Evolutionary conservation across 306 rosid species (phyloP).

Genomic region (Dalbergia oliveri): DNA sequence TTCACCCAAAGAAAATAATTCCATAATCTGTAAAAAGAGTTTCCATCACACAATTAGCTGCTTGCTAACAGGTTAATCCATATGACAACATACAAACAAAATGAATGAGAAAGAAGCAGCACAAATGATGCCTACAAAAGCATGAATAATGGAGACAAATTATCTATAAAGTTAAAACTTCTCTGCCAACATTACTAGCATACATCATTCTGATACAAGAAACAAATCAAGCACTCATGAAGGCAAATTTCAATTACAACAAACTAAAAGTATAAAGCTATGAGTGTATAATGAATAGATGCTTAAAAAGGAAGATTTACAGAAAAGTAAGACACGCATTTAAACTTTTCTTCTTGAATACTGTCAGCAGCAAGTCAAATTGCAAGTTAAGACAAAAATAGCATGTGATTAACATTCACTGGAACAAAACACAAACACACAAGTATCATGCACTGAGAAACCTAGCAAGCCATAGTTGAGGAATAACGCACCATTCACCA

Average conservation of each 20-base stretch:
- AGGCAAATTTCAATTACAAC: neutral
- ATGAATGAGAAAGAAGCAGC: slow-evolving; percentile 5
- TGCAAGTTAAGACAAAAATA: slow-evolving; percentile 26
- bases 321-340: slow-evolving; percentile 2
- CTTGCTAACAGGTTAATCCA: neutral
- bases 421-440: slow-evolving; percentile 18
- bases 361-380: slow-evolving; percentile 4
- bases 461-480: neutral
- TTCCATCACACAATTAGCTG: slow-evolving; percentile 7
- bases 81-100: slow-evolving; percentile 1
- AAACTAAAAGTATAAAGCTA: neutral
- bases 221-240: neutral
- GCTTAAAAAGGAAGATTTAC: neutral
- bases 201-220: slow-evolving; percentile 3
- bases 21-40: neutral
- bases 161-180: neutral
- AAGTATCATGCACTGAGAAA: slow-evolving; percentile 7
- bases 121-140: slow-evolving; percentile 16
- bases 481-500: slow-evolving; percentile 84
- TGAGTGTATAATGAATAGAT: neutral
- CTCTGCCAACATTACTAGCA: neutral
- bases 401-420: neutral
- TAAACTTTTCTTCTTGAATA: slow-evolving; percentile 1
- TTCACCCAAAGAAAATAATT: slow-evolving; percentile 32
- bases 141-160: slow-evolving; percentile 14